These are phyloP conservation scores for Pestalotiopsis sp. DNA, from an alignment of 2,329 filamentous ascomycete species.

Conservation along the genomic window DNA sequence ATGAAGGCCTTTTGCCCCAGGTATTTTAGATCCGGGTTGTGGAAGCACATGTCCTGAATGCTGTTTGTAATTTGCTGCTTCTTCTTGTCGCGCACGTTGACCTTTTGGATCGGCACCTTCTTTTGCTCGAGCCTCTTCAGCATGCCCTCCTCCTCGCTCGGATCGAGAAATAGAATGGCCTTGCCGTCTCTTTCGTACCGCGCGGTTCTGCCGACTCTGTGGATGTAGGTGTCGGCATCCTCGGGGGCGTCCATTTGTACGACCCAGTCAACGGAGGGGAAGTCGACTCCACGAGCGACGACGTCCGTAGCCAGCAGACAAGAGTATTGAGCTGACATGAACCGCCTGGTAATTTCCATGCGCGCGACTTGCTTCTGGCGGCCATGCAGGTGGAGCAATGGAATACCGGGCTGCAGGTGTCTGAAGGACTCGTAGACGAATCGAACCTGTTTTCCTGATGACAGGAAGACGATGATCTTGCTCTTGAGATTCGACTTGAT, in stretches of 20 bases:
- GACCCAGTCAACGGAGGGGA: conserved; percentile 96
- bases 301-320: conserved; percentile 97
- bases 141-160: conserved; percentile 93
- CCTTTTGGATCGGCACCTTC: conserved; percentile 84
- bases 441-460: conserved; percentile 92
- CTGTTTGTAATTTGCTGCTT: conserved; percentile 83
- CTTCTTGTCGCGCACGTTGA: conserved; percentile 88
- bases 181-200: conserved; percentile 86
- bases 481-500: conserved; percentile 87
- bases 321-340: conserved; percentile 77
- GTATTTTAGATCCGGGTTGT: conserved; percentile 92
- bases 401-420: conserved; percentile 91
- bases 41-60: conserved; percentile 93
- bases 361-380: conserved; percentile 90
- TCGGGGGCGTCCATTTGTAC: conserved; percentile 98
- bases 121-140: conserved; percentile 81
- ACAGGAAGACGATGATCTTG: conserved; percentile 95
- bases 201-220: conserved; percentile 93
- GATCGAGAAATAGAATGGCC: conserved; percentile 89
- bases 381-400: conserved; percentile 89
- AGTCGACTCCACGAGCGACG: conserved; percentile 90
- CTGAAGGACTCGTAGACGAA: conserved; percentile 95
- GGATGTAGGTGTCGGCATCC: conserved; percentile 96
- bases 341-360: conserved; percentile 83
- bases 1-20: conserved; percentile 95